Evolutionary conservation across 805 yeast species (phyloP), one percentile per base, ranked within the genome.

Genomic region (Scheffersomyces lignosus): DNA sequence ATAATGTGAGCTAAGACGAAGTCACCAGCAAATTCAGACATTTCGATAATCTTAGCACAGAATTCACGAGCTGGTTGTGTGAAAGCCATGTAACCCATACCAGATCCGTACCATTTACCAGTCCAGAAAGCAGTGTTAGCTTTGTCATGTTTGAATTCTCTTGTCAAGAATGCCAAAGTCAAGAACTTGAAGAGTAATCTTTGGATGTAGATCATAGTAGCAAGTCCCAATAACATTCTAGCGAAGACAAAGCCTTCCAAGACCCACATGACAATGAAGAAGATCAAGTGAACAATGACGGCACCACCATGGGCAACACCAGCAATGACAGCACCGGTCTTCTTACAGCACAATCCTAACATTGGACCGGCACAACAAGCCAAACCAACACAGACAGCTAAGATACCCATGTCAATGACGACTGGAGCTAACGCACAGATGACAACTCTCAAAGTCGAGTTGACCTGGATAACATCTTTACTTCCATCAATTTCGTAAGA

Each of bases 111-210:
- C 99, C 99, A 93, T 69, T 89, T 90, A 77, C 99, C 99, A 40
- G 96, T 87, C 99, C 99, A 93, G 95, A 95, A 93, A 18, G 99
- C 98, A 52, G 95, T 85, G 72, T 93, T 93, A 25, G 98, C 75
- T 59, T 83, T 87, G 68, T 91, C 97, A 54, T 86, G 87, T 81
- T 88, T 88, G 75, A 89, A 89, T 71, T 93, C 99, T 74, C 99
- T 82, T 36, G 97, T 87, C 59, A 95, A 73, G 65, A 82, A 70
- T 49, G 80, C 65, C 36, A 83, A 71, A 8, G 96, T 87, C 74
- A 93, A 73, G 53, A 83, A 61, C 74, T 89, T 89, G 78, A 91
- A 86, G 49, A 93, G 62, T 36, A 85, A 67, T 71, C 97, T 82
- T 75, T 95, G 96, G 55, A 87, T 71, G 67, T 90, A 85, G 47